Conservation (phyloP, 768 basidiomycete genomes). For the Kwoniella europaea region DNA sequence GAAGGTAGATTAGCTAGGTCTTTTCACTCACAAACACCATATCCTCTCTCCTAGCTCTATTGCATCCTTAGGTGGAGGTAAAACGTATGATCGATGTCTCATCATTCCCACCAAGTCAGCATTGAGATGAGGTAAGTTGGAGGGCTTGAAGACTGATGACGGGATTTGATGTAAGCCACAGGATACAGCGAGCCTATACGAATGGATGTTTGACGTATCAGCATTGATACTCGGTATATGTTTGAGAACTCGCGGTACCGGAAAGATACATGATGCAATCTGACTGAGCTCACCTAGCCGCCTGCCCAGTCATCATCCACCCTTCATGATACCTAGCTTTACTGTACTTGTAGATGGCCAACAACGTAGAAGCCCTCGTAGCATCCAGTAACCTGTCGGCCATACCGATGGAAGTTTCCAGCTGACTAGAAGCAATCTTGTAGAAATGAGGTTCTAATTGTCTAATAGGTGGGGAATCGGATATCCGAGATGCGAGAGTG, state of each 20-base stretch:
- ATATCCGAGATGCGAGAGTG: slow-evolving; percentile 40
- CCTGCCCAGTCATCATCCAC: slow-evolving; percentile 48
- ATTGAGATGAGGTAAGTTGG: slow-evolving; percentile 21
- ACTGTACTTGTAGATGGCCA: slow-evolving; percentile 48
- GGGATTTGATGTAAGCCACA: slow-evolving; percentile 48
- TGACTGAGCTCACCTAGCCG: slow-evolving; percentile 33
- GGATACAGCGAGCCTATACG: slow-evolving; percentile 40
- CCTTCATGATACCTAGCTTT: slow-evolving; percentile 50
- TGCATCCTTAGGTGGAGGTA: slow-evolving; percentile 44
- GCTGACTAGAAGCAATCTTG: slow-evolving; percentile 36
- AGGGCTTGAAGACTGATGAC: slow-evolving; percentile 35
- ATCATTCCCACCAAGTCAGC: slow-evolving; percentile 42
- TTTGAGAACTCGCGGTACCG: too few relatives aligned
- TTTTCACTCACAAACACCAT: slow-evolving; percentile 45
- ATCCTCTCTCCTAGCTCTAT: slow-evolving; percentile 51
- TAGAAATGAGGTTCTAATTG: slow-evolving; percentile 47
- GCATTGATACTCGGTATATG: not conserved
- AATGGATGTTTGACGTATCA: not conserved
- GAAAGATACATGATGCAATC: too few relatives aligned
- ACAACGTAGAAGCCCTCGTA: slow-evolving; percentile 38
- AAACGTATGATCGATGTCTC: slow-evolving; percentile 39
- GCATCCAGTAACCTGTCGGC: slow-evolving; percentile 47
- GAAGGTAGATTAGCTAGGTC: not conserved
- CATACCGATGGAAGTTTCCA: slow-evolving; percentile 40
- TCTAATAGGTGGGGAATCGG: slow-evolving; percentile 38